Percentiles rank a stretch among this genome's conserved stretches.
Evolutionary conservation across 257 asterid genomes (phyloP).

Genomic region (Voacanga thouarsii): DNA sequence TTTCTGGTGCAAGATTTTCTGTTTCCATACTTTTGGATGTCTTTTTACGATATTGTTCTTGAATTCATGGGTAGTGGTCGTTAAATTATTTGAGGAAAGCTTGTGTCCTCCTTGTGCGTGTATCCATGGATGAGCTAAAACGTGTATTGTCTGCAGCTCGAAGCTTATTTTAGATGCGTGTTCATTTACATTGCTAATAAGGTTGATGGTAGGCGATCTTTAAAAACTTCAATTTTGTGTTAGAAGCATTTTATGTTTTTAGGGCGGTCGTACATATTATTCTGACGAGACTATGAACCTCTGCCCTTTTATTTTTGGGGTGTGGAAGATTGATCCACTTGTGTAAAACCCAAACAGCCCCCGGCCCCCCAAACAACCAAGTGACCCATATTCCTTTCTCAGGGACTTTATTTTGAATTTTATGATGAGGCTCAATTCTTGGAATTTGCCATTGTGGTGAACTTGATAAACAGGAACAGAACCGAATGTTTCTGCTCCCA

Average conservation of each 20-base stretch:
- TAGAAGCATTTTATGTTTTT: not conserved
- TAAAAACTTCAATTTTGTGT: not conserved
- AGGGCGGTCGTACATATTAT: not conserved
- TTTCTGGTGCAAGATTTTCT: not conserved
- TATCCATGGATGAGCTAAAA: too few relatives aligned
- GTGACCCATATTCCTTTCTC: not conserved
- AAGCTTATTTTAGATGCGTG: not conserved
- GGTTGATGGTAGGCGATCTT: not conserved
- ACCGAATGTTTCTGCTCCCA: not conserved
- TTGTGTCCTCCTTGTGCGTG: not conserved
- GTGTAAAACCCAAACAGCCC: too few relatives aligned
- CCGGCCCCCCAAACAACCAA: too few relatives aligned
- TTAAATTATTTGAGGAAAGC: not conserved
- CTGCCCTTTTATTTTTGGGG: not conserved
- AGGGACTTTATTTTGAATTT: not conserved
- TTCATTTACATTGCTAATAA: not conserved
- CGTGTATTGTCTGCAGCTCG: not conserved
- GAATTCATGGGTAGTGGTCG: not conserved
- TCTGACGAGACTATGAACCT: not conserved
- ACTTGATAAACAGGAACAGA: not conserved
- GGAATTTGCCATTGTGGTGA: not conserved
- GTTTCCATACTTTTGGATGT: not conserved
- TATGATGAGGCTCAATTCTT: not conserved
- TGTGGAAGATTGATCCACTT: not conserved
- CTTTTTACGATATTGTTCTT: not conserved